These are phyloP conservation scores for Salvia miltiorrhiza DNA, from an alignment of 257 asterid species.

Conservation along the genomic window DNA sequence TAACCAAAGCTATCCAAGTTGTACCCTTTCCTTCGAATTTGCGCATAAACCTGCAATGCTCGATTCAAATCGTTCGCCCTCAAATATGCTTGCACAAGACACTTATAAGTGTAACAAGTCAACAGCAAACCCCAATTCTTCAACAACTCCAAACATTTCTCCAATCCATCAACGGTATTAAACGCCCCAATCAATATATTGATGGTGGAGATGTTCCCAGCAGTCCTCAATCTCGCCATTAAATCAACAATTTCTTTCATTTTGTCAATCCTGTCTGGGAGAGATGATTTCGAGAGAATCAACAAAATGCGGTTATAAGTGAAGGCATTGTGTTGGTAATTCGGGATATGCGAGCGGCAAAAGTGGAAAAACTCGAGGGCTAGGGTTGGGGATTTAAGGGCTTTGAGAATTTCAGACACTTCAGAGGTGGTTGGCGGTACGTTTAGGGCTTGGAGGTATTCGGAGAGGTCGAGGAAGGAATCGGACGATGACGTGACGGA, in stretches of 20 bases:
- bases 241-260: constrained; percentile 35
- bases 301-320: constrained; percentile 72
- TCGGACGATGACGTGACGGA: constrained; percentile 45
- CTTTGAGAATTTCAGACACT: constrained; percentile 75
- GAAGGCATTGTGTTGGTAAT: constrained; percentile 71
- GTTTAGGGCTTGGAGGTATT: constrained; percentile 44
- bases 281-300: constrained; percentile 53
- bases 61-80: constrained; percentile 48
- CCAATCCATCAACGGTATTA: constrained; percentile 51
- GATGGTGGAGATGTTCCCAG: constrained; percentile 80
- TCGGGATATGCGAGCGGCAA: constrained; percentile 57
- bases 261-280: constrained; percentile 43
- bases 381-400: constrained; percentile 60
- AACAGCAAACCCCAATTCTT: constrained; percentile 73
- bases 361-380: constrained; percentile 74
- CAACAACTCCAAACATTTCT: constrained; percentile 61
- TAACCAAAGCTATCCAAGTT: constrained; percentile 68
- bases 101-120: constrained; percentile 80
- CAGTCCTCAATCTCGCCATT: constrained; percentile 37
- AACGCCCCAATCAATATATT: constrained; percentile 71
- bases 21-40: constrained; percentile 64
- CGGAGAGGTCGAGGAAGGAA: constrained; percentile 65
- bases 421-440: constrained; percentile 57
- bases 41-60: constrained; percentile 50
- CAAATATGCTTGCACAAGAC: constrained; percentile 80